Evolutionary conservation across 129 eudicot genomes (phyloP).

Genomic region (Artemisia argyi): DNA sequence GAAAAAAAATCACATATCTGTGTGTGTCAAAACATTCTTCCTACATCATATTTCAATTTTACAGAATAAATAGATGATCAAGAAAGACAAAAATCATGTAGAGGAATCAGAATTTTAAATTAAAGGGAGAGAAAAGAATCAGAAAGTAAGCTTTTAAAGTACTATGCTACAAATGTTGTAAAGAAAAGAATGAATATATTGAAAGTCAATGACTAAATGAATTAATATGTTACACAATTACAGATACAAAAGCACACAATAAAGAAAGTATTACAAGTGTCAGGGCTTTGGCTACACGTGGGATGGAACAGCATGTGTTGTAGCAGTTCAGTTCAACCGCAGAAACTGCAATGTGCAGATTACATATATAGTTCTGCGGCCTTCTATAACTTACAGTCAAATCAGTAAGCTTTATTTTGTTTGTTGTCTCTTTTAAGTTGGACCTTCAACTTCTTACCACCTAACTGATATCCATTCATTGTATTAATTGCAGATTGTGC

Average conservation of each 20-base stretch:
- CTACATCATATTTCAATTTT: neutral
- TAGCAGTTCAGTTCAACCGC: conserved; percentile 27
- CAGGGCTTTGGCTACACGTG: conserved; percentile 48
- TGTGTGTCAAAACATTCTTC: no score
- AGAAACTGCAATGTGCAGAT: conserved; percentile 42
- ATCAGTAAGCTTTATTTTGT: conserved; percentile 66
- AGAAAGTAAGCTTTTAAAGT: conserved; percentile 11
- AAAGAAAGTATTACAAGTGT: conserved; percentile 63
- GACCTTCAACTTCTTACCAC: conserved; percentile 96
- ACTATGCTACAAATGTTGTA: conserved; percentile 27
- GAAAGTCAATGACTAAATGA: conserved; percentile 59
- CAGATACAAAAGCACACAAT: conserved; percentile 55
- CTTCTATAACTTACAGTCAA: conserved; percentile 48
- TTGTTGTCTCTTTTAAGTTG: conserved; percentile 94
- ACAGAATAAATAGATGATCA: conserved; percentile 11
- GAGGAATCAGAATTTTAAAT: conserved; percentile 12
- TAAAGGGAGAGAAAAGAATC: neutral
- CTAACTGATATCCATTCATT: conserved; percentile 94
- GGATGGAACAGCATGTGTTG: conserved; percentile 29
- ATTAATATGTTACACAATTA: conserved; percentile 69
- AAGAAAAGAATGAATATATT: conserved; percentile 69
- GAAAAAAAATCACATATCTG: no score
- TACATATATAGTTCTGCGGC: conserved; percentile 39
- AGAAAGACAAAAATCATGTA: conserved; percentile 2
- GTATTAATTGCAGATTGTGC: conserved; percentile 85